Base-by-base conservation (phyloP, 768 basidiomycete species). In the Vararia minispora region DNA sequence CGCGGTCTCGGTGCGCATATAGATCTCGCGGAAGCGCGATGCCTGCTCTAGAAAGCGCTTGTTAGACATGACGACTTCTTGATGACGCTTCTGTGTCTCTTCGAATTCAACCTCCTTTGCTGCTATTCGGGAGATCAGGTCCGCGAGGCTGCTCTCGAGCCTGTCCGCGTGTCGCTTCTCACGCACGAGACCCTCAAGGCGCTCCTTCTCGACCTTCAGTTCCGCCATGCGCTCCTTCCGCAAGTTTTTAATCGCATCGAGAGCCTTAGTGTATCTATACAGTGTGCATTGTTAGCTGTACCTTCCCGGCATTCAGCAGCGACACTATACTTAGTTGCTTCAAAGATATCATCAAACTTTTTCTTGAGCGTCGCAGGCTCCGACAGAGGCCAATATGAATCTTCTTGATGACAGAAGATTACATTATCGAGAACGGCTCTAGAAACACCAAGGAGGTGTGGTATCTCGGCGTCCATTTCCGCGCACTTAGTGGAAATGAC, bases 311-410 rank as follows among this genome's bases (percentile, higher is more conserved):
- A n/a, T n/a, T n/a, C n/a, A n/a, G n/a, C n/a, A 18, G 4, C 1
- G 28, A 53, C 65, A 23, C n/a, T n/a, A n/a, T 35, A 86, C 90
- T 84, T 83, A 14, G 92, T 98, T 3, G 95, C 95, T 59, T 99
- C 95, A 51, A 99, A 98, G 40, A 99, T 99, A 52, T 99, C 95
- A 51, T 99, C 95, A 44, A 99, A 99, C 57, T 98, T 98, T 71
- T 97, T 98, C 70, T 99, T 99, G 26, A 99, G 61, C 0, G 77
- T 72, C 9, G 86, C 64, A 2, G 94, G 86, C 50, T 98, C 95
- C 0, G 91, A 71, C 17, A 99, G 69, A 0, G 95, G 95, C 95
- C 95, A 99, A 52, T 88, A 97, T 0, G 90, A 92, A 37, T 99
- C 95, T 52, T 99, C 95, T 60, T 99, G 95, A 58, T 99, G 95